Evolutionary conservation across 768 basidiomycete species (phyloP), one percentile per base, ranked within the genome.

Genomic region (Suillus luteus): DNA sequence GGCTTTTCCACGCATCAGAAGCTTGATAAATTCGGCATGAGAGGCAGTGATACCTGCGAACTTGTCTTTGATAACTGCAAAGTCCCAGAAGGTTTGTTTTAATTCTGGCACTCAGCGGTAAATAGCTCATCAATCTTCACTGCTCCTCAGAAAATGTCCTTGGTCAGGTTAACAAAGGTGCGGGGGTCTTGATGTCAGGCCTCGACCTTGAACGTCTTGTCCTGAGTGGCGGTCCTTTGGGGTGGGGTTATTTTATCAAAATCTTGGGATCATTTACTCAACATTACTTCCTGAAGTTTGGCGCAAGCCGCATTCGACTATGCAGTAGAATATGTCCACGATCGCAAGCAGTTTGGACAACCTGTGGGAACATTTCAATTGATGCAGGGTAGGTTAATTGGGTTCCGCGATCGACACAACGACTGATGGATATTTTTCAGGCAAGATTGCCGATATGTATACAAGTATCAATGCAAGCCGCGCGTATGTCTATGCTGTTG

Each of bases 21-120:
- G 70, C 81, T 98, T 24, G 96, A 98, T 75, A 98, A 98, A 75
- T 88, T 97, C 71, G 96, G 96, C 1, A 98, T 98, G 96, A 81
- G 96, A 69, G 96, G 96, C 44, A 93, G 92, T 64, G 95, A 97
- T 69, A 98, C 96, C 3, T 94, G 93, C 67, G 96, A 98, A 72
- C 79, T 97, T 27, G 87, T 96, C 22, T 97, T 98, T 64, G 93
- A 96, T 67, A 84, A 93, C 68, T 96, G 94, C 68, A 85, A 90
- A 68, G 91, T 98, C 4, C 94, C 96, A 1, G 87, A 92, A 72
- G 92, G 94, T 94, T 61, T 57, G 80, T 64, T 59, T 24, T n/a
- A 24, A 55, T 52, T 31, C 5, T 48, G 17, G 19, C 35, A 35
- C 31, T 8, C 59, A 19, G 3, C 24, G 7, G 31, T 38, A 15